Evolutionary conservation across 2,329 filamentous ascomycete genomes (phyloP).

Genomic region (Paraphaeosphaeria sporulosa): DNA sequence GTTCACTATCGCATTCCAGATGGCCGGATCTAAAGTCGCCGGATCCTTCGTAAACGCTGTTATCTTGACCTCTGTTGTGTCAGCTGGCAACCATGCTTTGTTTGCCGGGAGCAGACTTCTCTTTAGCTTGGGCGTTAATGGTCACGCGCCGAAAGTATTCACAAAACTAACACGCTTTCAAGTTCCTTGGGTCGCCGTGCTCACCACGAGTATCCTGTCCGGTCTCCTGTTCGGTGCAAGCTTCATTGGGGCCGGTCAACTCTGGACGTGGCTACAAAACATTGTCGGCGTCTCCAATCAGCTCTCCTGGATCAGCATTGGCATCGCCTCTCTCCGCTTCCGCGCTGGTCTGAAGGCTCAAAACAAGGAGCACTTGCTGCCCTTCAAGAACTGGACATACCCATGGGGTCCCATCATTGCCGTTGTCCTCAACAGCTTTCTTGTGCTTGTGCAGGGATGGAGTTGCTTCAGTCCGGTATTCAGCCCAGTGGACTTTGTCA

Average conservation of each 20-base stretch:
- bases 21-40: conserved; percentile 67
- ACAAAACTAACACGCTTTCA: conserved; percentile 57
- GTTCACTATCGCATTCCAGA: conserved; percentile 71
- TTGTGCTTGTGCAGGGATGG: conserved; percentile 42
- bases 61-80: conserved; percentile 67
- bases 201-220: conserved; percentile 47
- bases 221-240: conserved; percentile 52
- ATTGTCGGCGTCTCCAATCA: conserved; percentile 66
- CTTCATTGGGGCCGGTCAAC: conserved; percentile 51
- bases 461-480: conserved; percentile 63
- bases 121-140: conserved; percentile 56
- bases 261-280: conserved; percentile 71
- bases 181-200: conserved; percentile 50
- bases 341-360: conserved; percentile 55
- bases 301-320: conserved; percentile 62
- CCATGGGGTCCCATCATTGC: conserved; percentile 60
- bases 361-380: conserved; percentile 55
- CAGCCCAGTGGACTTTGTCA: conserved; percentile 56
- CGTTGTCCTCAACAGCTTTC: conserved; percentile 36
- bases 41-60: conserved; percentile 72
- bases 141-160: conserved; percentile 78
- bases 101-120: conserved; percentile 65
- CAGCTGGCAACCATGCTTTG: conserved; percentile 64
- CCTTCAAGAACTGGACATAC: conserved; percentile 64
- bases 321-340: conserved; percentile 67